A percentile compares a stretch with the other conserved stretches of the same genome.
Evolutionary conservation across 345 rosid genomes (phyloP).

Genomic region (Populus tremula): DNA sequence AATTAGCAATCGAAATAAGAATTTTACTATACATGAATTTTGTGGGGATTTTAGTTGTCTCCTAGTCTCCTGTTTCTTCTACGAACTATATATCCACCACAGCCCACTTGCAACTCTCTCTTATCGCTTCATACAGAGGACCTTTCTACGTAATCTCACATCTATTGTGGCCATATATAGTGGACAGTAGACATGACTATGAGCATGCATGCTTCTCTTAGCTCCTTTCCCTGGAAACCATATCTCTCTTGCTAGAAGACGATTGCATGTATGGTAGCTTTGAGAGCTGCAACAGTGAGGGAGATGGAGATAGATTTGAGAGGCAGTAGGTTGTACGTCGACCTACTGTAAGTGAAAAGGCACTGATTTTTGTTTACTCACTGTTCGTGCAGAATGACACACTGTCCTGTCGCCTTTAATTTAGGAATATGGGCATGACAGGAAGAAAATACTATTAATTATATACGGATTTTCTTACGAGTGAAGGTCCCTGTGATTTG

Average conservation of each 20-base stretch:
- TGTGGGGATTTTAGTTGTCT: too few species aligned
- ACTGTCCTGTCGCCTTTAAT: background rate
- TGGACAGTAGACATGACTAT: background rate
- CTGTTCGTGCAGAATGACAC: constrained; percentile 16
- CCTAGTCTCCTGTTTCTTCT: background rate
- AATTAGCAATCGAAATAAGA: background rate
- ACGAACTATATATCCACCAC: background rate
- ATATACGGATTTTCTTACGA: background rate
- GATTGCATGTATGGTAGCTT: background rate
- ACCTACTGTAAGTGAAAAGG: background rate
- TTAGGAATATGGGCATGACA: background rate
- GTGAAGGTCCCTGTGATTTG: background rate
- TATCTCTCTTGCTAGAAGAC: background rate
- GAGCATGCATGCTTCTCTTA: background rate
- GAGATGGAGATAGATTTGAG: background rate
- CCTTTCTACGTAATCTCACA: background rate
- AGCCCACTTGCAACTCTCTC: background rate
- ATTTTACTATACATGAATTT: too few species aligned
- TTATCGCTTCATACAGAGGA: background rate
- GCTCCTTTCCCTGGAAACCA: background rate
- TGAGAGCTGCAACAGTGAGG: background rate
- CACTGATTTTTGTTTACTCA: constrained; percentile 6
- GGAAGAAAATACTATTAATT: background rate
- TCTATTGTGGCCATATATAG: background rate
- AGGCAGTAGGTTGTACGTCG: background rate